phyloP scores from a whole-genome alignment of 2,329 filamentous ascomycete species.

The Aspergillus puulaauensis region DNA sequence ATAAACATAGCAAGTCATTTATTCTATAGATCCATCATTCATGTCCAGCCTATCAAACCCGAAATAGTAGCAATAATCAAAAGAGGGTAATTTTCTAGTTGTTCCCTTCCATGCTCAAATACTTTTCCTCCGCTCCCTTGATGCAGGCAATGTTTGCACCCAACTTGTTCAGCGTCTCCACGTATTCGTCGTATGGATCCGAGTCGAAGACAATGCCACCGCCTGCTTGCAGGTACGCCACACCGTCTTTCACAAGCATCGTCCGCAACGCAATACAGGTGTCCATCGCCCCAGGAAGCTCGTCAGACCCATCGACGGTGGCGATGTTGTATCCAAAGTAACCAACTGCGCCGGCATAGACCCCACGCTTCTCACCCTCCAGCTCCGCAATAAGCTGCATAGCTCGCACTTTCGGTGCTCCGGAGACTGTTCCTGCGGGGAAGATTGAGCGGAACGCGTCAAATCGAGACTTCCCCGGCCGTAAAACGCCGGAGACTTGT shows the following conservation, averaged over 20 bases:
- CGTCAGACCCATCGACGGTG: slow-evolving; percentile 58
- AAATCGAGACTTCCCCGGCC: slow-evolving; percentile 81
- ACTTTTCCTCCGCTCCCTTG: slow-evolving; percentile 73
- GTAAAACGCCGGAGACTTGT: slow-evolving; percentile 88
- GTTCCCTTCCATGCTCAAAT: slow-evolving; percentile 47
- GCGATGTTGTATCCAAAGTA: slow-evolving; percentile 89
- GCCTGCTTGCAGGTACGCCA: slow-evolving; percentile 83
- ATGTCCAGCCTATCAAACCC: neutral
- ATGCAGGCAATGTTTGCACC: slow-evolving; percentile 88
- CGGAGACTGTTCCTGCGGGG: slow-evolving; percentile 91
- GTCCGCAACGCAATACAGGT: slow-evolving; percentile 81
- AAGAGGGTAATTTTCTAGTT: neutral
- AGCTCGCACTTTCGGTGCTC: slow-evolving; percentile 90
- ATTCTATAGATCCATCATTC: slow-evolving; percentile 5
- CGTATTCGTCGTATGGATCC: slow-evolving; percentile 85
- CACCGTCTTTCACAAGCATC: slow-evolving; percentile 88
- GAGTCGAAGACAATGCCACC: slow-evolving; percentile 95
- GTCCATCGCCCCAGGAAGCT: slow-evolving; percentile 84
- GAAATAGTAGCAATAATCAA: neutral
- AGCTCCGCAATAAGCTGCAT: slow-evolving; percentile 97
- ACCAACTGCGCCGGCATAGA: slow-evolving; percentile 94
- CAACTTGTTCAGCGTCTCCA: slow-evolving; percentile 96
- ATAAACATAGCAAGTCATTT: neutral
- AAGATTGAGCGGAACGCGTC: slow-evolving; percentile 97
- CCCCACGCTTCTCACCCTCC: slow-evolving; percentile 87